Evolutionary conservation across 805 yeast species (phyloP), one percentile per base, ranked within the genome.

Genomic region (Ogataea polymorpha): DNA sequence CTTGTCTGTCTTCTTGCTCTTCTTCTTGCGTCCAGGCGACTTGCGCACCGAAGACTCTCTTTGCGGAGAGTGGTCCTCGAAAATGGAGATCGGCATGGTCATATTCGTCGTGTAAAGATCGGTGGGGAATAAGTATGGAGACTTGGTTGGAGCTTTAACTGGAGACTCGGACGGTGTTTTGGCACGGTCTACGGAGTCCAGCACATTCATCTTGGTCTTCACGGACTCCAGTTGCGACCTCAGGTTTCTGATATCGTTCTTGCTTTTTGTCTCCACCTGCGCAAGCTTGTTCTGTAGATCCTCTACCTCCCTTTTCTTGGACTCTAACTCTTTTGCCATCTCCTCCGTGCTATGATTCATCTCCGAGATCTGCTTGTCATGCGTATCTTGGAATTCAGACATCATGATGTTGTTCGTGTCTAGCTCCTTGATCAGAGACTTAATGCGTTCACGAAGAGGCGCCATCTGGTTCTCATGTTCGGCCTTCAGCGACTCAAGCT

Each of bases 211-310:
- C 34, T 44, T 53, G 16, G 54, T 48, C 42, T 46, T 49, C 39
- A 42, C 42, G 7, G 45, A 42, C 39, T 53, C 58, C 17, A 51
- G 21, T 23, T 43, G 50, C 5, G 45, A 39, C 25, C 47, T 39
- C 34, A 53, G 21, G 27, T 44, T 44, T 26, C 43, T 27, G 5
- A 40, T 36, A 15, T 53, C 52, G 7, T 35, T 32, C 18, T 48
- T 43, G 28, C 48, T 32, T 32, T 50, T 51, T n/a, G 24, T 21
- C 28, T 43, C 48, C 35, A 46, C 18, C 8, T 35, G 30, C 17
- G 23, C 17, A 6, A 41, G 20, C 37, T 43, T 28, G 16, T 13
- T 14, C 26, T 23, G 25, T 24, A 37, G 20, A 12, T 41, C 40
- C 10, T 21, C 23, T 2, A 29, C 12, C 37, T 33, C 36, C 2